Evolutionary conservation across 1,139 yeast genomes (phyloP), one percentile per base, ranked within the genome.

Genomic region (Diutina catenulata): DNA sequence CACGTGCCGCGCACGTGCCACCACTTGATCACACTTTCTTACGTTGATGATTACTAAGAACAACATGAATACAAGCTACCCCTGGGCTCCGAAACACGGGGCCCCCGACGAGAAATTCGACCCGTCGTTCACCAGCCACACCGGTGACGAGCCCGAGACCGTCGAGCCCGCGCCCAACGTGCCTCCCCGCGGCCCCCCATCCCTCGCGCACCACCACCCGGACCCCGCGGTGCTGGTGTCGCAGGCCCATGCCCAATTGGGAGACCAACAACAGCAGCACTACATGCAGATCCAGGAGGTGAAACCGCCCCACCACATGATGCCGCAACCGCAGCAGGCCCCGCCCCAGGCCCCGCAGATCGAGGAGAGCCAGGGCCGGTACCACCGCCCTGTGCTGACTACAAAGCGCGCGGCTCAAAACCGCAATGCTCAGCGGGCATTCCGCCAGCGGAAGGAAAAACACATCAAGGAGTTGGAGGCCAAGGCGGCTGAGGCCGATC

Each of bases 381-480:
- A 21, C 25, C 21, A 21, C 14, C 25, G 35, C 14, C 25, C 10
- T 5, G 22, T 31, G 22, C 35, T 31, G 35, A 31, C 35, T 11
- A 75, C 93, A 31, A 83, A 82, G 57, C 72, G 95, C 46, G 95
- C 95, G 1, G 84, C 80, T 14, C 95, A 86, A 57, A 86, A 86
- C 60, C 66, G 95, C 50, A 78, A 75, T 42, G 95, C 95, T 1
- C 95, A 86, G 57, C 73, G 83, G 47, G 94, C 94, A 9, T 86
- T 84, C 59, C 70, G 95, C 52, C 78, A 76, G 51, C 68, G 95
- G 41, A 79, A 81, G 53, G 94, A 83, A 48, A 70, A 73, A 43
- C 76, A 82, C 50, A 75, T 86, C 47, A 80, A 77, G 56, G 88
- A 83, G 38, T 64, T 86, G 43, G 95, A 86, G 59, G 57, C 64